Base-by-base conservation (phyloP, 176 grass and related monocot genomes). In the Cenchrus purpureus region DNA sequence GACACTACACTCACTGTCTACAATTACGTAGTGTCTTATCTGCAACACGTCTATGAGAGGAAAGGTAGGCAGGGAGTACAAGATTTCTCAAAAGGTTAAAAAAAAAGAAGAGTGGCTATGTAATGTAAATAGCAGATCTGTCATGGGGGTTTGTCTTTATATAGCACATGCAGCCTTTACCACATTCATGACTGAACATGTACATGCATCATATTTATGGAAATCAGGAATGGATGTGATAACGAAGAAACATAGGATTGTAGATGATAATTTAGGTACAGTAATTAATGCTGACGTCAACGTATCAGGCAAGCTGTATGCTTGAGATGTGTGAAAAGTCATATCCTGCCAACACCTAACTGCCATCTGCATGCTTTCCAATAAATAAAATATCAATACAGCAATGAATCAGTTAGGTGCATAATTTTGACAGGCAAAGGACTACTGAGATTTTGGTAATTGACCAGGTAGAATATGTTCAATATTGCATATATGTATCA, bases 51-150 rank as follows among this genome's bases (percentile, higher is more conserved):
- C 2, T 19, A 58, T 89, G 17, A 42, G 5, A 58, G 37, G 59
- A 84, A 84, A 88, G 58, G 60, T 84, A 74, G 67, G 81, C 81
- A 88, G 37, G 34, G 12, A 84, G 67, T 79, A 65, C n/a, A 87
- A 52, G 58, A 28, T 65, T 63, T 66, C 45, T 79, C 28, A 37
- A 52, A 80, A 66, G 20, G 45, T 0, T 12, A 50, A 12, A 42
- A 28, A 65, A 66, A 3, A 63, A 79, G 1, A 51, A 66, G 40
- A 51, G 20, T 68, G 15, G 31, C 14, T 54, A 8, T 54, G 15
- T 25, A 55, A 43, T 59, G 9, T 77, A 22, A n/a, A 55, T 68
- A 59, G 57, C 37, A 73, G 75, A 84, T 49, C 19, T 65, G 32
- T 40, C 75, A 65, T 84, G 75, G 71, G 17, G 11, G 37, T 3